Base-by-base conservation (phyloP, 805 yeast genomes). In the Saccharomycopsis amapae region DNA sequence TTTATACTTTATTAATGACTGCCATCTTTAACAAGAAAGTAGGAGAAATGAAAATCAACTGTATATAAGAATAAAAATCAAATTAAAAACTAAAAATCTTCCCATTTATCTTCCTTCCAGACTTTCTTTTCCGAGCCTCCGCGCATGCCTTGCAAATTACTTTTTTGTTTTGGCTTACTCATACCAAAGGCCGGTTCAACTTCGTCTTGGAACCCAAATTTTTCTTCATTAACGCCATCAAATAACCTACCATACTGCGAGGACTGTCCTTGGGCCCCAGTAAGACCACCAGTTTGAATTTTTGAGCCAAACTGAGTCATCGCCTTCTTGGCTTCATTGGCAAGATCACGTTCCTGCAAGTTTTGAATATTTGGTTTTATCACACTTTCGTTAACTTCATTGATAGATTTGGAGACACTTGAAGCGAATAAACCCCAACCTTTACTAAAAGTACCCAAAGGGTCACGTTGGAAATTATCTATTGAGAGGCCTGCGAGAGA, bases 301-400 rank as follows among this genome's bases (percentile, higher is more conserved):
- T 80, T 87, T 60, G 85, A 95, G 40, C 97, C 96, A 67, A 90
- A 93, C 68, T 93, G 97, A 49, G 86, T 81, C 75, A 95, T 85
- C n/a, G 97, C 97, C 55, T 87, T 77, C 52, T 75, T 79, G 3
- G 97, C 93, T 58, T 87, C 95, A 45, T 65, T 69, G 20, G 94
- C 78, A 37, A 85, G 63, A 49, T 93, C 97, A 51, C 85, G 78
- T 51, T 80, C 87, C 32, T 81, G 76, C 55, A 93, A 71, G 58
- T 84, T 88, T 59, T 79, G 79, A 60, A 87, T 73, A 38, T 93
- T 79, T n/a, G 98, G 98, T 60, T 85, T 86, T 54, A 93, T 88
- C 42, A 88, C 95, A 6, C 79, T 66, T 57, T 89, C 95, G 55
- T 83, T 84, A 33, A 93, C 95, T 53, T 87, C 96, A 51, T 72